Conservation (phyloP, 2,329 filamentous ascomycete species). For the Pestalotiopsis sp. region DNA sequence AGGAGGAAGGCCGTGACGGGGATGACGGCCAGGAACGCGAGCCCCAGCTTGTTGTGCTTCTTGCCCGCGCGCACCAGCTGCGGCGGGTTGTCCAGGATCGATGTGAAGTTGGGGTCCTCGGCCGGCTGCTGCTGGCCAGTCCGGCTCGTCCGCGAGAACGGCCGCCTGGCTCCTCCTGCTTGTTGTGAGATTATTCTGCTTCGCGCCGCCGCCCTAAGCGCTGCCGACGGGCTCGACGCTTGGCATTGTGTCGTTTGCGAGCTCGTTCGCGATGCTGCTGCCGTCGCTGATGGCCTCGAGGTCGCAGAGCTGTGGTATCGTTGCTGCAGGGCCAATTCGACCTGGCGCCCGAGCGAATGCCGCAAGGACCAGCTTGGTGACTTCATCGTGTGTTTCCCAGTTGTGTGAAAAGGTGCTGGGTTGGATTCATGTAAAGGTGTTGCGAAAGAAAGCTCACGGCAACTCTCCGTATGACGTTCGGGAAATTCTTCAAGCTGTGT, state of each 20-base stretch:
- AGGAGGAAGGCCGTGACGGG: constrained; percentile 88
- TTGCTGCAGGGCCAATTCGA: constrained; percentile 26
- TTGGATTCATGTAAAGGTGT: no score
- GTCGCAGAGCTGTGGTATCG: constrained; percentile 19
- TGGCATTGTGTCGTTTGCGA: neutral
- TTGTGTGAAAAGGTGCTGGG: neutral
- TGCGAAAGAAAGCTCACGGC: no score
- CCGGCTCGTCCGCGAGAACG: constrained; percentile 34
- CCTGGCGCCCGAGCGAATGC: constrained; percentile 25
- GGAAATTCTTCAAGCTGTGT: constrained; percentile 3
- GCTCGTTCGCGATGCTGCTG: constrained; percentile 2
- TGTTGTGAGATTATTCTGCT: constrained; percentile 15
- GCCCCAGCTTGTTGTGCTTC: constrained; percentile 73
- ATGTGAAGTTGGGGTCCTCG: constrained; percentile 80
- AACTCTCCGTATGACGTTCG: constrained; percentile 10
- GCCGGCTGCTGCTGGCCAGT: constrained; percentile 47
- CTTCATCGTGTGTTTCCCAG: constrained; percentile 23
- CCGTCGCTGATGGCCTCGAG: neutral
- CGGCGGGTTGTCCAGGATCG: constrained; percentile 84
- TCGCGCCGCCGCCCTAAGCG: neutral
- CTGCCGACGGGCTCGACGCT: neutral
- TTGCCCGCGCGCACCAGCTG: constrained; percentile 75
- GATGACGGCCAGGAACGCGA: constrained; percentile 84
- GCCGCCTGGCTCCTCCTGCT: neutral
- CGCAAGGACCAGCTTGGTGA: constrained; percentile 22